Evolutionary conservation across 257 asterid genomes (phyloP), one percentile per base, ranked within the genome.

Genomic region (Solanum verrucosum): DNA sequence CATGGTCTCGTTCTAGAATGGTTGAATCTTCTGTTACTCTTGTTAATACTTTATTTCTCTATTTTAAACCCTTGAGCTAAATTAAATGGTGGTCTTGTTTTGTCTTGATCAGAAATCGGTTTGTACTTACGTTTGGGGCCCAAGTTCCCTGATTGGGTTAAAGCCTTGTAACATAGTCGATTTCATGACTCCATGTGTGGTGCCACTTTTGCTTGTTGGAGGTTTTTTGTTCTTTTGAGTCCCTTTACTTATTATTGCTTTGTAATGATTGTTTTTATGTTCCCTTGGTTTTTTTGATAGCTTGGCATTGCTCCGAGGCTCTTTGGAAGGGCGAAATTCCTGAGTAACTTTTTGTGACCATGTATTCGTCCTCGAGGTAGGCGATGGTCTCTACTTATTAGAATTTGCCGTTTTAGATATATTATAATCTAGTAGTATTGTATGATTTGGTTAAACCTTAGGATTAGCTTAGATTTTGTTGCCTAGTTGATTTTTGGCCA

Each of bases 1-100:
- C 3, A 2, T 14, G 59, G 4, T 0, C n/a, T 18, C 1, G 0
- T 56, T 56, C 10, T 4, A 18, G 2, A 10, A 18, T 56, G n/a
- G 10, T 18, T 18, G n/a, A 56, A 56, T 56, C n/a, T 18, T 20
- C 4, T 0, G 21, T 56, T 56, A 1, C 10, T 6, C n/a, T 56
- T 20, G 59, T 4, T 6, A 18, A 18, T 56, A 0, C 10, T 56
- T 18, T 6, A 5, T 56, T 56, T 56, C 10, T 0, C 65, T 56
- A 56, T 18, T 56, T 18, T 18, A 2, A 56, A 18, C 10, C n/a
- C 4, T 18, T 56, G 10, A 56, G 9, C 65, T 56, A 18, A 18
- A 56, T 18, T 6, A 18, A 56, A 56, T 56, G 23, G n/a, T 7
- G 9, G 3, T 1, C n/a, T 6, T 56, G 10, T 0, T 52, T 56